Conservation (phyloP, 2,329 filamentous ascomycete species). For the Colletotrichum kahawae region DNA sequence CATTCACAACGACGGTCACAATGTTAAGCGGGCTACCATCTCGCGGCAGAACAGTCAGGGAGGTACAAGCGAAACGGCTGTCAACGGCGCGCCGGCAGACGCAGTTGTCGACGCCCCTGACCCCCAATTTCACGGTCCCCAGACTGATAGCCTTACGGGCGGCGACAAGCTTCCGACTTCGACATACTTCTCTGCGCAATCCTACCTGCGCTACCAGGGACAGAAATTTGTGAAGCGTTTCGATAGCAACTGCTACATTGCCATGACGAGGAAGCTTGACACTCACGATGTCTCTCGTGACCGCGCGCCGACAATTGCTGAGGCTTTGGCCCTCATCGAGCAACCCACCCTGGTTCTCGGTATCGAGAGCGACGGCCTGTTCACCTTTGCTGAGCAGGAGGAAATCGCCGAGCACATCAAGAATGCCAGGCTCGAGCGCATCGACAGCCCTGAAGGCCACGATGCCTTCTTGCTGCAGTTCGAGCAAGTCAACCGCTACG, state of each 20-base stretch:
- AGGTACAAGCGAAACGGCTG: background rate
- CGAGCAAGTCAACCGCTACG: conserved; percentile 91
- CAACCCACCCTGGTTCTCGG: conserved; percentile 92
- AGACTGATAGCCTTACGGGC: conserved; percentile 49
- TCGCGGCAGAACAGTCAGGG: conserved; percentile 52
- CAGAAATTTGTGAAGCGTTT: conserved; percentile 97
- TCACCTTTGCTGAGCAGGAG: conserved; percentile 96
- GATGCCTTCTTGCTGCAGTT: conserved; percentile 97
- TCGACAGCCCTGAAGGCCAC: conserved; percentile 93
- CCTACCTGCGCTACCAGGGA: conserved; percentile 95
- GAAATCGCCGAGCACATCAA: conserved; percentile 85
- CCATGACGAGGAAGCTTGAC: conserved; percentile 96
- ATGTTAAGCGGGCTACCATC: conserved; percentile 56
- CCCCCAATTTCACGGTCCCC: conserved; percentile 75
- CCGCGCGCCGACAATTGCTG: conserved; percentile 69
- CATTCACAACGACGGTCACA: conserved; percentile 84
- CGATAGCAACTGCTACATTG: conserved; percentile 98
- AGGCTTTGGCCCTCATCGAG: conserved; percentile 80
- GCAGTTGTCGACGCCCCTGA: conserved; percentile 44
- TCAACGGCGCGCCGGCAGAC: conserved; percentile 29
- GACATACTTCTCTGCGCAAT: conserved; percentile 98
- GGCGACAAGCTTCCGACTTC: conserved; percentile 61
- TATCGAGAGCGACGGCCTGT: conserved; percentile 94
- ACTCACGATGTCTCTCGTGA: conserved; percentile 92
- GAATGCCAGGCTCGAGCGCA: conserved; percentile 78